These are phyloP conservation scores for Beauveria sp. DNA, from an alignment of 2,329 filamentous ascomycete genomes.

Conservation along the genomic window DNA sequence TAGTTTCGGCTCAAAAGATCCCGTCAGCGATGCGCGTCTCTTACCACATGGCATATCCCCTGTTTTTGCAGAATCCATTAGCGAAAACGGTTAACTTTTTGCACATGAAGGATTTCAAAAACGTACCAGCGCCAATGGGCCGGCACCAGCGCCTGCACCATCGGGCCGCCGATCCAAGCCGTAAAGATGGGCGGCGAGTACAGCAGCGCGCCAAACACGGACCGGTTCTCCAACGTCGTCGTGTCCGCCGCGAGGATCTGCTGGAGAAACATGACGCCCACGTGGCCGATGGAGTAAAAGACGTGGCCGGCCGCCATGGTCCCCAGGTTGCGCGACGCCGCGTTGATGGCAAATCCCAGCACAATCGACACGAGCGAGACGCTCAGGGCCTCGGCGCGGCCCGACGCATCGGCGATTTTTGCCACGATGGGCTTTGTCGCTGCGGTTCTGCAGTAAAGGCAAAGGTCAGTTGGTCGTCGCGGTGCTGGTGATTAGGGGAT, in stretches of 20 bases:
- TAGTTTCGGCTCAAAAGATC: too few species aligned
- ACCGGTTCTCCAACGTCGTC: constrained; percentile 51
- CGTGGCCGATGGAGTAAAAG: constrained; percentile 53
- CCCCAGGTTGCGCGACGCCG: constrained; percentile 44
- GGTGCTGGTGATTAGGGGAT: background rate
- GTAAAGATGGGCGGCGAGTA: constrained; percentile 53
- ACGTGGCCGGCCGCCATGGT: constrained; percentile 48
- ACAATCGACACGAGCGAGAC: constrained; percentile 46
- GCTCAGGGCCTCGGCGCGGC: constrained; percentile 50
- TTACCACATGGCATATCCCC: constrained; percentile 51
- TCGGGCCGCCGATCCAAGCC: constrained; percentile 46
- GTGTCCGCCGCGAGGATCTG: constrained; percentile 60
- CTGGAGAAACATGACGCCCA: constrained; percentile 51
- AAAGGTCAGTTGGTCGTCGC: background rate
- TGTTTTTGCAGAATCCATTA: background rate
- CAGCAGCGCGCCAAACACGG: constrained; percentile 49
- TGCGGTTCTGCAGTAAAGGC: background rate
- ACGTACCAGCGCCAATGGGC: constrained; percentile 45
- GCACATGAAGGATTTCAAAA: too few species aligned
- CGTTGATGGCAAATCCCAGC: constrained; percentile 50
- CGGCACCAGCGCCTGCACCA: constrained; percentile 31
- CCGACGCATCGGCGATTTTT: constrained; percentile 55
- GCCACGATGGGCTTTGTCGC: constrained; percentile 33
- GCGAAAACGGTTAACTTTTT: background rate
- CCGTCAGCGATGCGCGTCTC: background rate